phyloP scores from a whole-genome alignment of 768 basidiomycete species.

The Hydnum rufescens region DNA sequence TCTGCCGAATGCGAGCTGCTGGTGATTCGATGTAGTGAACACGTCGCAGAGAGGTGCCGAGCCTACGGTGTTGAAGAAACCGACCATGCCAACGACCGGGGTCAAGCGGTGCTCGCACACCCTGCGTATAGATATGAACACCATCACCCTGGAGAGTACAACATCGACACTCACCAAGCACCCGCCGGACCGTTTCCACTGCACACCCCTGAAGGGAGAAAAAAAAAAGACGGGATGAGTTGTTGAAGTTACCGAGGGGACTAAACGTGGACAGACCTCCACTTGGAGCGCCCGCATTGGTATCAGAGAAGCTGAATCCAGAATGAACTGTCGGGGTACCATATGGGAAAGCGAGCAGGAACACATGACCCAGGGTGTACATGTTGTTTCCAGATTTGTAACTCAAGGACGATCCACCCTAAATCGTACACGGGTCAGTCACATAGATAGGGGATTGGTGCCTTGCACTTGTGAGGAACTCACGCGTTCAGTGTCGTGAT shows the following conservation, averaged over 20 bases:
- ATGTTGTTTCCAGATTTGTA: constrained; percentile 44
- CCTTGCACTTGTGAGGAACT: constrained; percentile 5
- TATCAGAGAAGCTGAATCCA: constrained; percentile 25
- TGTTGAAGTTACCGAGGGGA: background rate
- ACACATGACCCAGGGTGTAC: constrained; percentile 39
- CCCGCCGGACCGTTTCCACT: constrained; percentile 2
- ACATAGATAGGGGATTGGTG: background rate
- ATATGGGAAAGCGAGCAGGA: constrained; percentile 48
- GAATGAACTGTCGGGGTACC: constrained; percentile 46
- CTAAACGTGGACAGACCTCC: constrained; percentile 20
- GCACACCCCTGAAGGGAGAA: constrained; percentile 7
- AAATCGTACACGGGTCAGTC: background rate
- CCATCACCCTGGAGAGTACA: constrained; percentile 9
- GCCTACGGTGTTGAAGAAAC: constrained; percentile 7
- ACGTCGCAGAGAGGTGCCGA: constrained; percentile 6
- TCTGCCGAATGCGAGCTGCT: constrained; percentile 9
- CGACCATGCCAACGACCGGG: constrained; percentile 6
- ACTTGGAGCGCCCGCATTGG: constrained; percentile 41
- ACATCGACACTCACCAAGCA: constrained; percentile 10
- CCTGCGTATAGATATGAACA: no score
- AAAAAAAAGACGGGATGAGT: background rate
- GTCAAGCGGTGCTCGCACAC: constrained; percentile 11
- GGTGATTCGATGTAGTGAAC: background rate
- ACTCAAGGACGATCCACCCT: constrained; percentile 36
- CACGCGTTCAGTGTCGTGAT: constrained; percentile 51